Evolutionary conservation across 2,329 filamentous ascomycete species (phyloP), one percentile per base, ranked within the genome.

Genomic region (Neopestalotiopsis sp.): DNA sequence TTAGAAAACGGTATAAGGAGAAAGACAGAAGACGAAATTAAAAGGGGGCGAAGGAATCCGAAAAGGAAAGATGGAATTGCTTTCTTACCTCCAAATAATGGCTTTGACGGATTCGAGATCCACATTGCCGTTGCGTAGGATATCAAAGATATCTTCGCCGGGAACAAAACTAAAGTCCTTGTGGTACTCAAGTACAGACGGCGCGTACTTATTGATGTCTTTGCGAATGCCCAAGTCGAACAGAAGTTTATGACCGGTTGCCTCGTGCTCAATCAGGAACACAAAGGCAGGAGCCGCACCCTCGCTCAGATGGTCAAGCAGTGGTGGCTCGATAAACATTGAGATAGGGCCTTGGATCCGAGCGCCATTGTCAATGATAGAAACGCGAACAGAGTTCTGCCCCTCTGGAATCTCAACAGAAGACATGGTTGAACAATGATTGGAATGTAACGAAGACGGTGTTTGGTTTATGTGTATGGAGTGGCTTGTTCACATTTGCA

Each of bases 151-250:
- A 24, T 58, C 56, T 28, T 58, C 56, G 6, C 56, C n/a, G 7
- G 56, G 9, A 9, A 10, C n/a, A 32, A 58, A 58, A 10, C n/a
- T 24, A 58, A 58, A 58, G 28, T 58, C 56, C 20, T 32, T 58
- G 56, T 58, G 56, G 10, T 58, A 57, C 28, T 32, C 3, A 9
- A 28, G 20, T 4, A 58, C 56, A 58, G 56, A 9, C 3, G n/a
- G 56, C 7, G 20, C 3, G 17, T 59, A 28, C 1, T 62, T 40
- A 14, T 20, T 12, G 61, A 62, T 30, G 30, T 42, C 34, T 32
- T 62, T 62, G 30, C 61, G 61, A 32, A 38, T 38, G 1, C 30
- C 61, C n/a, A 62, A 40, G 28, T 62, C 59, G 30, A 62, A 62
- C 20, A 62, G 30, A 20, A 62, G 30, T 24, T 40, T 24, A 10